phyloP scores from a whole-genome alignment of 768 basidiomycete genomes.

The Phallus indusiatus region DNA sequence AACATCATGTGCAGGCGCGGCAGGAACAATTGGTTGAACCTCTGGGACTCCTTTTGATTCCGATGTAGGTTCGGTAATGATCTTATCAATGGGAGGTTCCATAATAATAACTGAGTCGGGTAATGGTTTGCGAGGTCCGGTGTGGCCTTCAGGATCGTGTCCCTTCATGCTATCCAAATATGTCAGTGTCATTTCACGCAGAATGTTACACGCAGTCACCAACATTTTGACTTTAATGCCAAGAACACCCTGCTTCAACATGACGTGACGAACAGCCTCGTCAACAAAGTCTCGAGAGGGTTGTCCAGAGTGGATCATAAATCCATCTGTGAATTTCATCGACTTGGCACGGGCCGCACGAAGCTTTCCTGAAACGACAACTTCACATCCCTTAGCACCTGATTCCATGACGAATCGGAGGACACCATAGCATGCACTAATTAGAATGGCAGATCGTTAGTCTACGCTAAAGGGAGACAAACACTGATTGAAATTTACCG shows the following conservation, averaged over 20 bases:
- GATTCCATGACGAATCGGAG: conserved; percentile 99
- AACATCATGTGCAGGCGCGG: conserved; percentile 45
- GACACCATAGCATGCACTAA: conserved; percentile 96
- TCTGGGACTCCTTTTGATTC: conserved; percentile 67
- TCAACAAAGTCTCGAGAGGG: conserved; percentile 95
- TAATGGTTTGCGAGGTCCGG: conserved; percentile 86
- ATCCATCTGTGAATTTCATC: conserved; percentile 99
- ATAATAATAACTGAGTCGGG: conserved; percentile 89
- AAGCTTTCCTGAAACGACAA: conserved; percentile 98
- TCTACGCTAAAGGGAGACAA: not conserved
- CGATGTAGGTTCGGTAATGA: conserved; percentile 79
- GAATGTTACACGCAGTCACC: conserved; percentile 16
- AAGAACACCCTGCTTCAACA: conserved; percentile 96
- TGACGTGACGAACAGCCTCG: conserved; percentile 94
- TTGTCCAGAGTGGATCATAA: conserved; percentile 99
- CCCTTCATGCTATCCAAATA: conserved; percentile 77
- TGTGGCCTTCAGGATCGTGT: conserved; percentile 82
- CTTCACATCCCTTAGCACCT: conserved; percentile 98
- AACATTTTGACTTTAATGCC: conserved; percentile 99
- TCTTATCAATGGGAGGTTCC: conserved; percentile 87
- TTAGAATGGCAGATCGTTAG: not conserved
- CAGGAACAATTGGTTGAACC: conserved; percentile 36
- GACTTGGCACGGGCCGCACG: conserved; percentile 99
- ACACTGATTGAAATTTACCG: conserved; percentile 47
- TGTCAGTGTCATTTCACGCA: not conserved